Percentiles rank a stretch among this genome's conserved stretches.
Conservation (phyloP, 2,329 filamentous ascomycete species). For the Triangularia verruculosa region DNA sequence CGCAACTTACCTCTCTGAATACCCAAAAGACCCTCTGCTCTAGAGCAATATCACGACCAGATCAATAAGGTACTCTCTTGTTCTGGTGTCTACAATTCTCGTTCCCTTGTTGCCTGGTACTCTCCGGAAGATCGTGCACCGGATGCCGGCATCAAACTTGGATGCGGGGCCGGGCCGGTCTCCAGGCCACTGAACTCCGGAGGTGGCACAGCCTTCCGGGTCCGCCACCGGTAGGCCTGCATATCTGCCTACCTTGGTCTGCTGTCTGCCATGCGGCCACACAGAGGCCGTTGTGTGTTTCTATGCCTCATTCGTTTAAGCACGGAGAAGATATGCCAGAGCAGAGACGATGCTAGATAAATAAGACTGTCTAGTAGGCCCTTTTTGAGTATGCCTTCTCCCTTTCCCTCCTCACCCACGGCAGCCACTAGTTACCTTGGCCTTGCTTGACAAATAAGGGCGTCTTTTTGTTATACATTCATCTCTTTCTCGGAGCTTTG, state of each 20-base stretch:
- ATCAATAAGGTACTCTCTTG: background rate
- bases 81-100: background rate
- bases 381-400: background rate
- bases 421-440: conserved; percentile 1
- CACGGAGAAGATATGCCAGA: background rate
- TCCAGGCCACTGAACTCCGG: background rate
- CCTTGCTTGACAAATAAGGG: background rate
- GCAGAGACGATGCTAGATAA: background rate
- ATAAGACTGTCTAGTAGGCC: background rate
- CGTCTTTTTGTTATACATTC: background rate
- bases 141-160: background rate
- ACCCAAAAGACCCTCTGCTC: too few relatives aligned
- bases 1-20: background rate
- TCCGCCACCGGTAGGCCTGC: background rate
- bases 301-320: background rate
- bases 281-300: background rate
- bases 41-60: too few relatives aligned
- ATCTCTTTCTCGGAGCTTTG: background rate
- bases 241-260: background rate
- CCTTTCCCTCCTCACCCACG: conserved; percentile 8
- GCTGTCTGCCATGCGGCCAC: background rate
- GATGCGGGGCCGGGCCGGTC: background rate
- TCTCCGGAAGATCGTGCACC: background rate
- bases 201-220: background rate
- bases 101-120: background rate